Evolutionary conservation across 176 grass and related monocot species (phyloP).

Genomic region (Bothriochloa decipiens): DNA sequence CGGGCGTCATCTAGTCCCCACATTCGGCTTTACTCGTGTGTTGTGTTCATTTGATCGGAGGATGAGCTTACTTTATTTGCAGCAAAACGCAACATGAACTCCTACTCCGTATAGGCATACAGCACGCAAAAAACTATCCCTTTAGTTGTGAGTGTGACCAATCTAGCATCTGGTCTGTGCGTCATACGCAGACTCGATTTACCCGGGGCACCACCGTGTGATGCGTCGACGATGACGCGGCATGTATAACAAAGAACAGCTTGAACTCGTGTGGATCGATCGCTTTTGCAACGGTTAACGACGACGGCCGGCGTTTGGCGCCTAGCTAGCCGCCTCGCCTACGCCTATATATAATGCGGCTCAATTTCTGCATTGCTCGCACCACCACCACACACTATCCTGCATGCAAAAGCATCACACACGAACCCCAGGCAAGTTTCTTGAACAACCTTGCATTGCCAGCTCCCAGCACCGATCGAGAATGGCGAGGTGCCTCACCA

Average conservation of each 20-base stretch:
- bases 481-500: not conserved
- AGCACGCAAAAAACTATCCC: not conserved
- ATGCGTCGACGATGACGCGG: not conserved
- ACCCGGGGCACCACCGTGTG: too few species aligned
- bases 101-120: not conserved
- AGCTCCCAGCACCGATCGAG: not conserved
- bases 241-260: not conserved
- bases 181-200: not conserved
- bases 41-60: not conserved
- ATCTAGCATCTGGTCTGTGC: not conserved
- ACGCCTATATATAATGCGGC: constrained; percentile 24
- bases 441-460: not conserved
- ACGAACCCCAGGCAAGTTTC: not conserved
- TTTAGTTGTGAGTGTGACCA: not conserved
- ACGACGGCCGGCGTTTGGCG: not conserved
- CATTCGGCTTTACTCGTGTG: too few species aligned
- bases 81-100: not conserved
- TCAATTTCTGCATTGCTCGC: not conserved
- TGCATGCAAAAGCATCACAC: not conserved
- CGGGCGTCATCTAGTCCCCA: not conserved
- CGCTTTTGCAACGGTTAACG: not conserved
- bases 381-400: not conserved
- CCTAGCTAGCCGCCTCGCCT: too few species aligned
- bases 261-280: not conserved
- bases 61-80: not conserved